These are phyloP conservation scores for Onygena corvina DNA, from an alignment of 2,329 filamentous ascomycete species.

Conservation along the genomic window DNA sequence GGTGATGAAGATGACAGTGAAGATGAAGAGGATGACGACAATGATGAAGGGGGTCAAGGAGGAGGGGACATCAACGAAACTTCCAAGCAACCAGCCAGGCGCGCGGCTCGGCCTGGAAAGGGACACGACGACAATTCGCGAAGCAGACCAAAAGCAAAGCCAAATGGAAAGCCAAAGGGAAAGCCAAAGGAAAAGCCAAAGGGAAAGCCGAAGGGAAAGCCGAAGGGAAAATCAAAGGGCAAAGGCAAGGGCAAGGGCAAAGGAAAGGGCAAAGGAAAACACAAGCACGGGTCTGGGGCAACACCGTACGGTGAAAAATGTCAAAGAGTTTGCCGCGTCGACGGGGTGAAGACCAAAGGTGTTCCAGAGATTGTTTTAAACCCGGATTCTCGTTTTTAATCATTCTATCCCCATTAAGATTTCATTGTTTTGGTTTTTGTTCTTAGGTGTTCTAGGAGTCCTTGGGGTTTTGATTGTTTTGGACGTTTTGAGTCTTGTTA, in stretches of 20 bases:
- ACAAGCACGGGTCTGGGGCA: neutral
- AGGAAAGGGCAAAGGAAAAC: neutral
- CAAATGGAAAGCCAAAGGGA: neutral
- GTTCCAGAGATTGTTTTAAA: constrained; percentile 15
- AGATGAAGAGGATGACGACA: constrained; percentile 23
- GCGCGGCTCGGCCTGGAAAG: neutral
- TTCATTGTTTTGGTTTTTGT: no score
- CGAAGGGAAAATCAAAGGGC: neutral
- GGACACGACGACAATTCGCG: neutral
- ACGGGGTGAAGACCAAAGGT: constrained; percentile 14
- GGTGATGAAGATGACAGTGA: constrained; percentile 21
- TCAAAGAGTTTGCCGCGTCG: constrained; percentile 14
- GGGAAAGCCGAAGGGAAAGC: neutral
- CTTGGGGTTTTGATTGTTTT: no score
- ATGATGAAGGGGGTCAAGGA: constrained; percentile 16
- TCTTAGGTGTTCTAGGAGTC: no score
- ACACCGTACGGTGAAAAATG: constrained; percentile 9
- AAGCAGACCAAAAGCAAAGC: neutral
- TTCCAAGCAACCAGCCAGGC: neutral
- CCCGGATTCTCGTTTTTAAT: neutral
- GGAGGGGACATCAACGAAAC: neutral
- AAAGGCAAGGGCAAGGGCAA: neutral
- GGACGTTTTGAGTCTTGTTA: no score
- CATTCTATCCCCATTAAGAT: no score
- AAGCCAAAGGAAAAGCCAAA: neutral